These are phyloP conservation scores for Saturnispora diversa DNA, from an alignment of 805 yeast genomes.

Conservation along the genomic window DNA sequence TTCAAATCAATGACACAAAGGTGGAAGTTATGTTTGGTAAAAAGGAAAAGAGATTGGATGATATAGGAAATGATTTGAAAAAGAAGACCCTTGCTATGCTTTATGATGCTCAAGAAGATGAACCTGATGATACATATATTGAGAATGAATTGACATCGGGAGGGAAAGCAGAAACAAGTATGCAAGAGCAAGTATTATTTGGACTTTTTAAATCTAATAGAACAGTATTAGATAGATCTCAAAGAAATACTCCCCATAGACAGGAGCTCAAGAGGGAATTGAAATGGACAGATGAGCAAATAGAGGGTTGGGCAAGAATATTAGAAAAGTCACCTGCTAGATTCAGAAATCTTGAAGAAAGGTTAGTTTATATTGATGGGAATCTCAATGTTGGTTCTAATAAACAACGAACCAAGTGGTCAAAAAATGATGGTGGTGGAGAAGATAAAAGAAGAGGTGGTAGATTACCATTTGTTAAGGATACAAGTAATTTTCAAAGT, in stretches of 20 bases:
- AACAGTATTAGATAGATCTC: slow-evolving; percentile 37
- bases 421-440: slow-evolving; percentile 1
- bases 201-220: slow-evolving; percentile 45
- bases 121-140: slow-evolving; percentile 70
- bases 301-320: slow-evolving; percentile 90
- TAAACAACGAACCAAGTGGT: slow-evolving; percentile 20
- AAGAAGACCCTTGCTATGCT: slow-evolving; percentile 51
- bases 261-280: slow-evolving; percentile 42
- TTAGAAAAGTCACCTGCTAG: slow-evolving; percentile 56
- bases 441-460: slow-evolving; percentile 13
- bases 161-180: slow-evolving; percentile 18
- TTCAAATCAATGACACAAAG: slow-evolving; percentile 10
- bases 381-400: slow-evolving; percentile 19
- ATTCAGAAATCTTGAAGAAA: slow-evolving; percentile 54
- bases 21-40: slow-evolving; percentile 31
- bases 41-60: slow-evolving; percentile 20
- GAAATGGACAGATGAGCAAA: slow-evolving; percentile 80
- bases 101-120: slow-evolving; percentile 76
- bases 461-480: not conserved
- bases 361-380: slow-evolving; percentile 39
- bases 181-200: slow-evolving; percentile 49
- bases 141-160: slow-evolving; percentile 41
- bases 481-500: slow-evolving; percentile 11
- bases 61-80: slow-evolving; percentile 33
- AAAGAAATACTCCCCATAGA: slow-evolving; percentile 43